Base-by-base conservation (phyloP, 75 land plant genomes). In the Picea glauca region DNA sequence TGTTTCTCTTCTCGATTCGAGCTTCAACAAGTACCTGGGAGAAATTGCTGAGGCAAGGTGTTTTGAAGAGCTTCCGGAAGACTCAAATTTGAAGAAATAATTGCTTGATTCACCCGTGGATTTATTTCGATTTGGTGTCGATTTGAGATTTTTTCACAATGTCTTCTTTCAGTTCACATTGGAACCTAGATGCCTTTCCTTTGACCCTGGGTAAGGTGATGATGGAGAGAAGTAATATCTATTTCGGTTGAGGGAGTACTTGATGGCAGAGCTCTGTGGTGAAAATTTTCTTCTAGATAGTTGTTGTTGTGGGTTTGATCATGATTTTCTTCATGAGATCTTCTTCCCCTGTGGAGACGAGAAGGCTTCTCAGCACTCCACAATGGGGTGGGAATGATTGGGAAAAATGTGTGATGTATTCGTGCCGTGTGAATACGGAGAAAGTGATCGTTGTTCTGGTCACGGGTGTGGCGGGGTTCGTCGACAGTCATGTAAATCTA, bases 261-360 rank as follows among this genome's bases (percentile, higher is more conserved):
- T 26, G 26, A 26, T 26, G 26, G 26, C 26, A 26, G 26, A 26
- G 26, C 26, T 26, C 26, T 26, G 26, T 26, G 26, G 26, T 67
- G 58, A 87, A 84, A 80, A 74, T 90, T 15, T 64, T 87, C 13
- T 83, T 90, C 63, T 90, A 90, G 92, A 79, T 84, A 35, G 58
- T 83, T 8, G 79, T 87, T 23, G 81, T 87, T 77, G 58, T 88
- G 5, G 87, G 77, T n/a, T 43, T 83, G 72, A 85, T 90, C 31
- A 76, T 26, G 26, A 26, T 26, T 26, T 26, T 26, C 26, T 26
- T 26, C 26, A 26, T 26, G 26, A 26, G 26, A 65, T 83, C 84
- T 4, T 21, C 80, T 9, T 58, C 87, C 0, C 77, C 87, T 1
- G 58, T 83, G 13, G 79, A 83, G 26, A 60, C 79, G 0, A 40